Evolutionary conservation across 2,329 filamentous ascomycete species (phyloP).

Genomic region (Botrytis medusae): DNA sequence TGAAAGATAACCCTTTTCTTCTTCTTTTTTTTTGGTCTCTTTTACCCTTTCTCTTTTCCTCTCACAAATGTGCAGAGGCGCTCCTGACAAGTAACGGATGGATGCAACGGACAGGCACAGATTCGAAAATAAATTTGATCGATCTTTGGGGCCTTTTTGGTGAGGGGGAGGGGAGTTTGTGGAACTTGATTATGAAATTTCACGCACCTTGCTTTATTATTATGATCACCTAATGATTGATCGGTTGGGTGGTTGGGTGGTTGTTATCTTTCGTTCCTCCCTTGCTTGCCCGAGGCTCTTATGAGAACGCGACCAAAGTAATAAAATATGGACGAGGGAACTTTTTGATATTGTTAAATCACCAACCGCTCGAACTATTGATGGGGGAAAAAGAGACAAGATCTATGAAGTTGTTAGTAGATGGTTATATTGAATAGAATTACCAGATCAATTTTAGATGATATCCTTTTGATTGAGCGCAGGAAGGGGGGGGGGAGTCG

Average conservation of each 20-base stretch:
- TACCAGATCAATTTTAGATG: background rate
- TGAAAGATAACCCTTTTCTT: conserved; percentile 25
- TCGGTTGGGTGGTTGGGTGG: background rate
- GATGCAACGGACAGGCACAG: conserved; percentile 21
- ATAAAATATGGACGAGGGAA: background rate
- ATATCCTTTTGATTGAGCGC: background rate
- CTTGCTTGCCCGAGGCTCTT: background rate
- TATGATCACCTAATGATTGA: background rate
- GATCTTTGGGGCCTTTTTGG: conserved; percentile 4
- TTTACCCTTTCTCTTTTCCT: background rate
- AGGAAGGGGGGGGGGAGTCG: background rate
- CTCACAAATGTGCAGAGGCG: conserved; percentile 9
- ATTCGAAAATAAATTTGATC: conserved; percentile 16
- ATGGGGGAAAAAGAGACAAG: background rate
- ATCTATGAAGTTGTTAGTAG: conserved; percentile 7
- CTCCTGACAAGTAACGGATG: conserved; percentile 17
- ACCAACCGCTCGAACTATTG: background rate
- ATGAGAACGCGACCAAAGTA: background rate
- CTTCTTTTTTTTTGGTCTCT: background rate
- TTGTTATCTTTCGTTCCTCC: background rate
- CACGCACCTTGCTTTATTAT: conserved; percentile 16
- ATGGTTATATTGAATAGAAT: background rate
- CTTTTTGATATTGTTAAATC: conserved; percentile 7
- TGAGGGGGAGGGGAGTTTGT: background rate
- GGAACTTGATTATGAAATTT: conserved; percentile 20